phyloP scores from a whole-genome alignment of 352 stramenopile genomes.

The Halophytophthora batemanensis region DNA sequence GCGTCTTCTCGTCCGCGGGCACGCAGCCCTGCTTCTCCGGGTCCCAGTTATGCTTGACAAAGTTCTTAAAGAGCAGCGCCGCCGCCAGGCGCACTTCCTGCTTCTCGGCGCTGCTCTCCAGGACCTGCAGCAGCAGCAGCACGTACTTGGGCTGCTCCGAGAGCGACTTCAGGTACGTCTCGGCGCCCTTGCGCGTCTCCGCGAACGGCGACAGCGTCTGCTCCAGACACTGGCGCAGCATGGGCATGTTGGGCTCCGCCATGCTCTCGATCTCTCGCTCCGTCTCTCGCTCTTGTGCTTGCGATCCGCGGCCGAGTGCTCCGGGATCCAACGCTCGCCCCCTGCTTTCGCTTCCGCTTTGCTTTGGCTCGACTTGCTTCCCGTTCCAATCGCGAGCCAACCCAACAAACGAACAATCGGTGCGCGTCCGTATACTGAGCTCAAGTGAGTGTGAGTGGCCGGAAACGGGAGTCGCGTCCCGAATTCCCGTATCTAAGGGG shows the following conservation, averaged over 20 bases:
- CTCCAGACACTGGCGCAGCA: conserved; percentile 72
- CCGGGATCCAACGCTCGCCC: neutral
- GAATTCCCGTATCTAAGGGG: too few relatives aligned
- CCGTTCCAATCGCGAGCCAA: too few relatives aligned
- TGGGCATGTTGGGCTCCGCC: conserved; percentile 61
- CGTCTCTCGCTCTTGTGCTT: conserved; percentile 11
- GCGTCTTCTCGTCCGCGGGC: conserved; percentile 78
- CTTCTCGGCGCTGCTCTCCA: conserved; percentile 59
- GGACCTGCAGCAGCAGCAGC: conserved; percentile 65
- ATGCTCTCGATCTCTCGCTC: conserved; percentile 24
- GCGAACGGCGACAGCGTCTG: conserved; percentile 75
- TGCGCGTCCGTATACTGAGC: too few relatives aligned
- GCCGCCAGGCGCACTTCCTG: conserved; percentile 69
- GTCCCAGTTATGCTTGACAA: conserved; percentile 97
- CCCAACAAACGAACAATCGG: too few relatives aligned
- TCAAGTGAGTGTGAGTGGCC: too few relatives aligned
- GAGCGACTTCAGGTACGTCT: conserved; percentile 62
- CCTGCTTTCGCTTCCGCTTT: neutral
- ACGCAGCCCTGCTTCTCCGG: conserved; percentile 80
- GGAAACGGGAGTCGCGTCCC: too few relatives aligned
- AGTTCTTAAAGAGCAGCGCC: conserved; percentile 96
- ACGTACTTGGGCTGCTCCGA: conserved; percentile 68
- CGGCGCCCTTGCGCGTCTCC: conserved; percentile 64
- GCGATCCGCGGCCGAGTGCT: neutral
- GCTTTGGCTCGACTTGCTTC: too few relatives aligned